Evolutionary conservation across 306 rosid genomes (phyloP), one percentile per base, ranked within the genome.

Genomic region (Lotus japonicus): DNA sequence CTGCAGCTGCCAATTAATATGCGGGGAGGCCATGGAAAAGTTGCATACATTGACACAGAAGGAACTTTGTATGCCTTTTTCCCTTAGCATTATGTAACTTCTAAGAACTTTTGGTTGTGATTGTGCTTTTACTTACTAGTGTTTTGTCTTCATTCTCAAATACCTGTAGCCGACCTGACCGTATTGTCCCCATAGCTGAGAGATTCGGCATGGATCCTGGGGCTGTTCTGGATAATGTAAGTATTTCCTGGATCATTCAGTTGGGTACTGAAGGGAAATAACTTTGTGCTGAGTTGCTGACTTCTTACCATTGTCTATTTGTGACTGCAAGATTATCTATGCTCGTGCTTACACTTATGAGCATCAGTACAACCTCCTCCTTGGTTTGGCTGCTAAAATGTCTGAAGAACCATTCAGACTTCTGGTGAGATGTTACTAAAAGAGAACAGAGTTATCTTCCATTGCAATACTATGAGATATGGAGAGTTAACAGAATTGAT

Each of bases 301-400:
- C 42, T 68, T 66, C 77, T 77, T 69, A 82, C 44, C 14, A 50
- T 50, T 2, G 43, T 33, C 4, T 76, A 60, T 58, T 63, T 81
- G 63, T 63, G 57, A 61, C 31, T 60, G 11, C 71, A 54, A 92
- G 98, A 92, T 92, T 76, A 85, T 92, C 49, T 92, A 92, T 77
- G 98, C 97, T 66, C 98, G 97, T 57, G 98, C 98, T 44, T 92
- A 87, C 66, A 92, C 98, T 2, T 92, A 92, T 11, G 98, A 92
- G 84, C 98, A 92, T 77, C 98, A 92, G 77, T 81, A 70, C 64
- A 89, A 83, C 73, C 97, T 92, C 72, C 89, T 92, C 45, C 94
- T 92, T 26, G 98, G 96, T 49, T 84, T 92, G 66, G 98, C 98
- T 13, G 97, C 98, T 26, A 92, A 92, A 64, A 92, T 92, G 98